Evolutionary conservation across 2,329 filamentous ascomycete species (phyloP), one percentile per base, ranked within the genome.

Genomic region (Claviceps citrina): DNA sequence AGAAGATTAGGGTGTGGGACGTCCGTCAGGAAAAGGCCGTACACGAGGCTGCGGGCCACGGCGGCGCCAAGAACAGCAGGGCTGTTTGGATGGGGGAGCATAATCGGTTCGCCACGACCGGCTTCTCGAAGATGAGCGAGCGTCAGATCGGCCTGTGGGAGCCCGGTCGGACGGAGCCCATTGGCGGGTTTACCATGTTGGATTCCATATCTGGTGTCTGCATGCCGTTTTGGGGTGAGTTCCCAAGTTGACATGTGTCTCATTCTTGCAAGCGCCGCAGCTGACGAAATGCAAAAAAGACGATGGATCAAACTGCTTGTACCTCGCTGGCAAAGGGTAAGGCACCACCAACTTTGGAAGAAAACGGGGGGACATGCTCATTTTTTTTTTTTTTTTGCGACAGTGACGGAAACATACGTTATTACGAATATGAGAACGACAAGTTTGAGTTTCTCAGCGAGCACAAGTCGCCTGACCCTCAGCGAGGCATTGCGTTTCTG

Each of bases 71-170:
- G 74, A 96, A 93, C 70, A 95, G 89, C 64, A 81, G 91, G 57
- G 81, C 82, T 24, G 87, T 94, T 12, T 98, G 91, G 91, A 74
- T 98, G 72, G 91, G 89, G 56, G 91, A 96, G 63, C 85, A 93
- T 56, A 93, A 96, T 65, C 79, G 89, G 48, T 80, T 98, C 54
- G 91, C 84, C 39, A 96, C 91, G 2, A 96, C 91, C 5, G 91
- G 91, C 48, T 98, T 98, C 71, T 95, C 87, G 38, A 83, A 80
- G 58, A 96, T 96, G 91, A 96, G 91, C 59, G 91, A 98, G 65
- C 79, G 91, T 40, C 91, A 98, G 61, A 72, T 98, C 50, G 91
- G 84, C 39, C 71, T 98, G 28, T 98, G 91, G 91, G 91, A 98
- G 66, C 78, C 86, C 36, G 83, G 87, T 51, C 80, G 76, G 47